phyloP scores from a whole-genome alignment of 192 early-diverging fungal genomes.

The Backusella liffmaniae region DNA sequence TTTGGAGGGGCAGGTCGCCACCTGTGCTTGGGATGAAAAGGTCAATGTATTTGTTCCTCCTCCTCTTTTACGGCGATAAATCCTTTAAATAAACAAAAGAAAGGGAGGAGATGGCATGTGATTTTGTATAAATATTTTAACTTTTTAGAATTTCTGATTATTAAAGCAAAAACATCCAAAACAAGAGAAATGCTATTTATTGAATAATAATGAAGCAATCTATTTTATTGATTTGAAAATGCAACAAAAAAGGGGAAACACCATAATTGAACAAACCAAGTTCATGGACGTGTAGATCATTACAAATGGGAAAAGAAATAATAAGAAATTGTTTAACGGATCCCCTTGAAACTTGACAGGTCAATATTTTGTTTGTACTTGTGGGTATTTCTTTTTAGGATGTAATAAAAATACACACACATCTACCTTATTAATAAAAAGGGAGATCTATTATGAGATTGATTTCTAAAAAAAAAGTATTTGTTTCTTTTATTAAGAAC shows the following conservation, averaged over 20 bases:
- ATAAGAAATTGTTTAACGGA: no score
- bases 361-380: not conserved
- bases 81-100: not conserved
- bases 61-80: constrained; percentile 30
- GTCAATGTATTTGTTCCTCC: constrained; percentile 64
- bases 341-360: not conserved
- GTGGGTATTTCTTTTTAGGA: not conserved
- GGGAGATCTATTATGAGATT: no score
- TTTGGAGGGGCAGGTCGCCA: constrained; percentile 82
- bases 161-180: not conserved
- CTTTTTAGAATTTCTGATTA: not conserved
- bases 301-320: not conserved
- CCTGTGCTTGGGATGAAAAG: constrained; percentile 95
- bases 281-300: not conserved
- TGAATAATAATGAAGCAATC: not conserved
- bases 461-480: not conserved
- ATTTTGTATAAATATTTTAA: constrained; percentile 4
- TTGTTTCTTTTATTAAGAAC: not conserved
- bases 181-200: not conserved
- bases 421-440: no score
- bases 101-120: not conserved
- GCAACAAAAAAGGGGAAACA: not conserved
- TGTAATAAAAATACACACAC: not conserved
- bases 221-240: not conserved
- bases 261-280: not conserved